Evolutionary conservation across 495 filamentous ascomycete genomes (phyloP), one percentile per base, ranked within the genome.

Genomic region (Parathielavia appendiculata): DNA sequence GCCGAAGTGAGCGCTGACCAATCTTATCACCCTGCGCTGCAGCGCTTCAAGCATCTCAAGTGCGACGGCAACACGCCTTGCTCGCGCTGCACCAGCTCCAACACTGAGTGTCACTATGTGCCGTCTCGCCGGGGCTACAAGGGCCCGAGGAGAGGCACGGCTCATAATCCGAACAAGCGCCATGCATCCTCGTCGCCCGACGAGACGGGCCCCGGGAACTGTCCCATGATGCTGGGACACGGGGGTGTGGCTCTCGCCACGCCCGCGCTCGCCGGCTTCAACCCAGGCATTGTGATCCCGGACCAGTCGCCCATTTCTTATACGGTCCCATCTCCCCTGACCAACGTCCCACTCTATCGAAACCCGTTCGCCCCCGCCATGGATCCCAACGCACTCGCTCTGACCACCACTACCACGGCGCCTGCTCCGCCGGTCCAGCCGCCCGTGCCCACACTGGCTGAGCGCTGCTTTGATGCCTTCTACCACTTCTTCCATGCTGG

Each of bases 401-500:
- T 72, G 51, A 61, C 68, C 26, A 60, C 64, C 9, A 43, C 52
- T 20, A 69, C 55, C 40, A 17, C 59, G n/a, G 20, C 58, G 14
- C 49, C 54, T 23, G 41, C 55, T 3, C 59, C 59, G 10, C 58
- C 57, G 10, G 46, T 62, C 30, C 66, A 71, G 59, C 67, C 73
- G 22, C 71, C 66, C 1, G 54, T 62, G 32, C 63, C 66, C 45
- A 75, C 65, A 10, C 60, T 79, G 41, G 69, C 71, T 3, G 76
- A 80, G 54, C 70, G 79, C 26, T 82, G 79, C 58, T 73, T 82
- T 56, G 79, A 83, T 50, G 72, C 80, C 35, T 83, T 82, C 61
- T 83, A 80, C 61, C 76, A 75, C 71, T 80, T 83, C 70, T 91
- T 91, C 65, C 83, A 90, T 61, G 75, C 76, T 4, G 78, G 81